These are phyloP conservation scores for Leptographium flavum DNA, from an alignment of 2,329 filamentous ascomycete species.

Conservation along the genomic window DNA sequence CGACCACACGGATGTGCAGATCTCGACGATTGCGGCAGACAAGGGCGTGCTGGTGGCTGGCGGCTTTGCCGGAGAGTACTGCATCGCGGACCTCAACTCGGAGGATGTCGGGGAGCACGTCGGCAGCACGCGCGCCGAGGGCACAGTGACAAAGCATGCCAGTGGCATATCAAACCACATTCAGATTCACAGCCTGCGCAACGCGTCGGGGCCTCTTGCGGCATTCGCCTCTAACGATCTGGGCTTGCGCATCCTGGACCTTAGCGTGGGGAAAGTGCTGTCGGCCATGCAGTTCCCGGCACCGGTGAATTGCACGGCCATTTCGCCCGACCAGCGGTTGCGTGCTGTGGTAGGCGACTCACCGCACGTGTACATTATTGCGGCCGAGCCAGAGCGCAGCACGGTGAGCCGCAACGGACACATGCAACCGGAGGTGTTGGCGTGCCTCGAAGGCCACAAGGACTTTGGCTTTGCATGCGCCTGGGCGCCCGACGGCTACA, in stretches of 20 bases:
- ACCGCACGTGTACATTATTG: conserved; percentile 48
- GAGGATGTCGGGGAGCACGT: conserved; percentile 15
- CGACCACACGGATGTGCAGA: conserved; percentile 21
- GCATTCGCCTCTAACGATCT: conserved; percentile 51
- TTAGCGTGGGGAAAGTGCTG: conserved; percentile 43
- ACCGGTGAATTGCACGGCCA: conserved; percentile 58
- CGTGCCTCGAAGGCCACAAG: conserved; percentile 46
- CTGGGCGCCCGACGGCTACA: conserved; percentile 66
- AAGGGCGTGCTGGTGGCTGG: conserved; percentile 45
- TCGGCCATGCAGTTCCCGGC: conserved; percentile 37
- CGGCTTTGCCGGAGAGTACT: conserved; percentile 42
- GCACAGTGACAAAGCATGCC: conserved; percentile 30
- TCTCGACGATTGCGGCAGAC: conserved; percentile 37
- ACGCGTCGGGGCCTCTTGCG: conserved; percentile 35
- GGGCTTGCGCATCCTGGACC: conserved; percentile 42
- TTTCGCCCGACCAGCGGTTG: conserved; percentile 57
- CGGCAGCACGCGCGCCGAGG: conserved; percentile 22
- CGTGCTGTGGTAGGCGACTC: conserved; percentile 61
- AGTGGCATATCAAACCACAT: conserved; percentile 53
- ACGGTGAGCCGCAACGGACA: not conserved
- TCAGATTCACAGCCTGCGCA: conserved; percentile 39
- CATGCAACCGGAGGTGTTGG: conserved; percentile 26
- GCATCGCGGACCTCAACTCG: conserved; percentile 30
- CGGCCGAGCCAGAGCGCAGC: conserved; percentile 45
- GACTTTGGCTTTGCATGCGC: conserved; percentile 67